Percentiles rank a stretch among this genome's conserved stretches.
Evolutionary conservation across 352 stramenopile genomes (phyloP).

Genomic region (Globisporangium radiosum): DNA sequence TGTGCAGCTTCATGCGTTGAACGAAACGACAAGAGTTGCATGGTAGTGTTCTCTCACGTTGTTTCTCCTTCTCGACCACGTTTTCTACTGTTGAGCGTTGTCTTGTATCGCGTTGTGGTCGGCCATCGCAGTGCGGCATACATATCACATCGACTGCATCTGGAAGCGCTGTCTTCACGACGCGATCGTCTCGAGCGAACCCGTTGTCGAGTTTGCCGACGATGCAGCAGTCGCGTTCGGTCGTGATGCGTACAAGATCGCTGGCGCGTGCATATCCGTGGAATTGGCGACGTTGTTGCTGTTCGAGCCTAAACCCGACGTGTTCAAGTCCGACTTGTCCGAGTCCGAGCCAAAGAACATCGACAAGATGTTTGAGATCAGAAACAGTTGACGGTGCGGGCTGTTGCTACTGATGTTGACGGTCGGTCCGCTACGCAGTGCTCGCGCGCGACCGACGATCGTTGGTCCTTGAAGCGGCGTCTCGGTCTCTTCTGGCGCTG

Average conservation of each 20-base stretch:
- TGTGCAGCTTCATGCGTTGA: too few species aligned
- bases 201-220: not conserved
- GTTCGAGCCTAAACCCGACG: not conserved
- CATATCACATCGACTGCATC: too few species aligned
- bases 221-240: constrained; percentile 6
- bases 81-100: too few species aligned
- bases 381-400: not conserved
- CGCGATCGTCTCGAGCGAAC: not conserved
- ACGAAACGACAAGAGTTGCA: too few species aligned
- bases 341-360: not conserved
- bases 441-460: not conserved
- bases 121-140: too few species aligned
- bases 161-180: not conserved
- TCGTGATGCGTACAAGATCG: constrained; percentile 27
- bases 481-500: not conserved
- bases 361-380: constrained; percentile 9
- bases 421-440: not conserved
- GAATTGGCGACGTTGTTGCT: constrained; percentile 5
- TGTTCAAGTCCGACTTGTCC: not conserved
- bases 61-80: too few species aligned
- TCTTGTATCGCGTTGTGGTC: too few species aligned
- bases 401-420: not conserved
- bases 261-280: constrained; percentile 17
- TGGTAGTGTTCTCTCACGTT: too few species aligned
- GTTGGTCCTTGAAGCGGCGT: not conserved